Evolutionary conservation across 257 asterid genomes (phyloP), one percentile per base, ranked within the genome.

Genomic region (Coffea canephora): DNA sequence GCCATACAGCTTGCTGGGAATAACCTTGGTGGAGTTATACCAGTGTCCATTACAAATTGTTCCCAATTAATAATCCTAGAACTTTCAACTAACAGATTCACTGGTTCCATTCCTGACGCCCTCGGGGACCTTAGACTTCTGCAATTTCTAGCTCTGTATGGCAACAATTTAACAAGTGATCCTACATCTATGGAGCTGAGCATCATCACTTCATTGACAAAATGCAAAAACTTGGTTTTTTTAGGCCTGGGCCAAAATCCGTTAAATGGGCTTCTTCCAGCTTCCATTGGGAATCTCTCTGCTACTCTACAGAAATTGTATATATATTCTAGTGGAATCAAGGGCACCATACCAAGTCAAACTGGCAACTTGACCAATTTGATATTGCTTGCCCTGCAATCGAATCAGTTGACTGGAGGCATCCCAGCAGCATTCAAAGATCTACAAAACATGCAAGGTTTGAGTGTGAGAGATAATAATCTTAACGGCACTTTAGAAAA

Each of bases 271-370:
- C 43, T 8, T 57, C 54, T 84, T 52, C 80, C 87, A 39, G 8
- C 18, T 48, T 48, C 48, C 23, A 39, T 77, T 0, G 77, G 82
- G 31, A 89, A 87, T 66, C 55, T 87, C 14, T 87, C 92, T 6
- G 18, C 81, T 5, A 80, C 89, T 15, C 77, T 87, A 64, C 34
- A 77, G 46, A 45, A 65, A 23, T 4, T 25, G 27, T n/a, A n/a
- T n/a, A n/a, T n/a, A 19, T 0, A 10, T 27, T 27, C 31, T 27
- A 27, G 31, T 27, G 31, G 0, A 27, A 27, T 27, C 31, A 27
- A 27, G 31, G 31, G 31, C 31, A 27, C 31, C 31, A 27, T 27
- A 27, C 31, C 31, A 27, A 27, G 31, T 27, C 31, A 27, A 27
- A 27, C 31, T 0, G 31, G 31, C 31, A 27, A 27, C 31, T 27